Evolutionary conservation across 192 early-diverging fungal species (phyloP).

Genomic region (Diversispora epigaea): DNA sequence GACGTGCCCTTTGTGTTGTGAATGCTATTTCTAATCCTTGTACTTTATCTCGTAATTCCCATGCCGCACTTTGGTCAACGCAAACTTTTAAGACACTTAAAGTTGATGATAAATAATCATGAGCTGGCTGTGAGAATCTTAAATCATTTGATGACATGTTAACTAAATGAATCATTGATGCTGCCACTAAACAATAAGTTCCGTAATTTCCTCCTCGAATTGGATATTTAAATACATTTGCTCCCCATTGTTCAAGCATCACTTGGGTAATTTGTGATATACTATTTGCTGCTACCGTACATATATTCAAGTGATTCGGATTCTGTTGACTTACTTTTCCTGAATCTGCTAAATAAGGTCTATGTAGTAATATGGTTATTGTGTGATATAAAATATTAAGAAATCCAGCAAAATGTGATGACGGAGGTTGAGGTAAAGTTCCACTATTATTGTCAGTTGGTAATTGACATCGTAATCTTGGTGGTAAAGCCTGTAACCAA

Average conservation of each 20-base stretch:
- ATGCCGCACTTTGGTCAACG: conserved; percentile 21
- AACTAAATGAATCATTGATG: conserved; percentile 49
- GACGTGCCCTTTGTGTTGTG: conserved; percentile 13
- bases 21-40: conserved; percentile 2
- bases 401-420: conserved; percentile 50
- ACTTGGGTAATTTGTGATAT: conserved; percentile 52
- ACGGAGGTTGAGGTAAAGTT: conserved; percentile 18
- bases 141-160: conserved; percentile 26
- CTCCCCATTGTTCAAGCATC: conserved; percentile 44
- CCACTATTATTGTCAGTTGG: conserved; percentile 25
- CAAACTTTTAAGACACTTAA: conserved; percentile 24
- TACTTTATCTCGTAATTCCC: conserved; percentile 23
- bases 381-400: conserved; percentile 58
- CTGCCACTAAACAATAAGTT: conserved; percentile 52
- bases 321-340: conserved; percentile 37
- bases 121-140: conserved; percentile 2
- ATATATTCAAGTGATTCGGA: conserved; percentile 47
- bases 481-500: conserved; percentile 41
- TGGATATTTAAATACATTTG: conserved; percentile 47
- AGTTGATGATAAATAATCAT: conserved; percentile 22
- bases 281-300: conserved; percentile 51
- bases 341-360: conserved; percentile 43
- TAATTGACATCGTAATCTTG: conserved; percentile 38
- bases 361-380: conserved; percentile 50
- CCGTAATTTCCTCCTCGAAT: conserved; percentile 53